Evolutionary conservation across 1,284 basidiomycete species (phyloP), one percentile per base, ranked within the genome.

Genomic region (Malassezia yamatoensis): DNA sequence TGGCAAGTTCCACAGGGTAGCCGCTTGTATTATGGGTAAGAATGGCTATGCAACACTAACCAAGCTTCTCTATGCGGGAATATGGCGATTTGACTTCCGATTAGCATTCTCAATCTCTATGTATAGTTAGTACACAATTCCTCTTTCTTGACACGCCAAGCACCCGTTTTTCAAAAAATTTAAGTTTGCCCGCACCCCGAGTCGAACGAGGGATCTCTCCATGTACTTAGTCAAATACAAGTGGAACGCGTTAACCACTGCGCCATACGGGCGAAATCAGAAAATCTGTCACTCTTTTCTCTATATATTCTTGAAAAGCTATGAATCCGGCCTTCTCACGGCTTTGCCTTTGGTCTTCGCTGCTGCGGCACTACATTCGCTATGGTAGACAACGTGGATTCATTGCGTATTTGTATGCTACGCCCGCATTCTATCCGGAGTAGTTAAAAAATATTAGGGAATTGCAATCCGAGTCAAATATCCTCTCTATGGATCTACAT

Each of bases 131-230:
- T n/a, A n/a, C n/a, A n/a, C n/a, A n/a, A n/a, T n/a, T n/a, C n/a
- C n/a, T n/a, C n/a, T n/a, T n/a, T n/a, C n/a, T n/a, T n/a, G n/a
- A n/a, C n/a, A n/a, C n/a, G n/a, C n/a, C n/a, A n/a, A n/a, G n/a
- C n/a, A n/a, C n/a, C n/a, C n/a, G n/a, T n/a, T n/a, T n/a, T n/a
- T n/a, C n/a, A 29, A 29, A 29, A 57, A 53, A 53, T 41, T 42
- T 36, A 10, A n/a, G n/a, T 3, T 15, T 58, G 55, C 55, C 55
- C 55, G 55, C 55, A 58, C 55, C 55, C 55, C 55, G 55, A 58
- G 55, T 58, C 55, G 55, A 58, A 58, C 55, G 55, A 58, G 55
- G 55, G 55, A 58, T 58, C 55, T 58, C 51, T 52, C 55, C 55
- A 58, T 58, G 51, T 53, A 53, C 38, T 33, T 20, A 39, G 42